Percentiles rank a stretch among this genome's conserved stretches.
These are phyloP conservation scores for Hortaea sp. DNA, from an alignment of 2,329 filamentous ascomycete genomes.

Conservation along the genomic window DNA sequence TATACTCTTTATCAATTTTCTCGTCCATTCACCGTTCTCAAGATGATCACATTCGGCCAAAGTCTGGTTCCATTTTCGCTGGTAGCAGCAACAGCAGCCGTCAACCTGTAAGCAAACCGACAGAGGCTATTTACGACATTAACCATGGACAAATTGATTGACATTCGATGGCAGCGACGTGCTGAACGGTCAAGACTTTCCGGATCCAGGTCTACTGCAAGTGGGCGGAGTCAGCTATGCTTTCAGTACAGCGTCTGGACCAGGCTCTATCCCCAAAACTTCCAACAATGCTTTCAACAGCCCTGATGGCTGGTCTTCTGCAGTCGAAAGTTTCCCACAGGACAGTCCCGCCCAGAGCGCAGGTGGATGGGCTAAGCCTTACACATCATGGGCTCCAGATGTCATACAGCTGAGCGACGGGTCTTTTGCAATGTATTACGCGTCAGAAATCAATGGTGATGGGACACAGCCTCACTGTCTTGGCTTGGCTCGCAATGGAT, in stretches of 20 bases:
- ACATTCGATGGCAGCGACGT: neutral
- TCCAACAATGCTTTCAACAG: constrained; percentile 36
- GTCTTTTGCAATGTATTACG: constrained; percentile 1
- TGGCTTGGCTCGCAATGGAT: neutral
- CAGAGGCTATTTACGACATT: too few relatives aligned
- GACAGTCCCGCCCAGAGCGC: neutral
- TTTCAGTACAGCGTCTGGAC: neutral
- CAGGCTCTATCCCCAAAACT: constrained; percentile 22
- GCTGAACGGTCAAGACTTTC: neutral
- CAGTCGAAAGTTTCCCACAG: neutral
- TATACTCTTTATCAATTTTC: too few relatives aligned
- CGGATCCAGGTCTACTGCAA: neutral
- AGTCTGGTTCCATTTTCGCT: neutral
- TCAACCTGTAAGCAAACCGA: neutral
- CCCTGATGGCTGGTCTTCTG: constrained; percentile 36
- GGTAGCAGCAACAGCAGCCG: neutral
- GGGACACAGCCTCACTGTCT: neutral
- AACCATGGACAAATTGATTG: too few relatives aligned
- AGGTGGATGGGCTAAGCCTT: neutral
- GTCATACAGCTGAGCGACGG: neutral
- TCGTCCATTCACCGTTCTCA: too few relatives aligned
- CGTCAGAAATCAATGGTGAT: neutral
- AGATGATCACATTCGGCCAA: neutral
- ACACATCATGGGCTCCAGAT: neutral
- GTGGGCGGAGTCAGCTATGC: neutral